Evolutionary conservation across 1,284 basidiomycete genomes (phyloP), one percentile per base, ranked within the genome.

Genomic region (Naganishia albida): DNA sequence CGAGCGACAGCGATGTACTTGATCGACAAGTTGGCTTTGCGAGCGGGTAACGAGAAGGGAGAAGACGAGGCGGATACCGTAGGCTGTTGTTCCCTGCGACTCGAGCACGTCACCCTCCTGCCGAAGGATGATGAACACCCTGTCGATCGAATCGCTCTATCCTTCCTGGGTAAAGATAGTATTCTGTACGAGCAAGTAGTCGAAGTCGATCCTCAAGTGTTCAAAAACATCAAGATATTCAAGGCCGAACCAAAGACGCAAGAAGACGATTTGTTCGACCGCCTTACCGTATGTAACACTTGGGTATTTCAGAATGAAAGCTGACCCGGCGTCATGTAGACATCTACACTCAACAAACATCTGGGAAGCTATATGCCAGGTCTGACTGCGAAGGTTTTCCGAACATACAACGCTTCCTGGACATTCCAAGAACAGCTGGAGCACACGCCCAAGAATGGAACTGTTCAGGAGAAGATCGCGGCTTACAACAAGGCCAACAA

Each of bases 11-110:
- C 93, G 13, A 90, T 97, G 86, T 98, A 98, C 80, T 92, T 98
- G 80, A 97, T 98, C 73, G 93, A 98, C 80, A 86, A 86, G 72
- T 85, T 96, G 30, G 94, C 93, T 26, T 88, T 98, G 76, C 90
- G 93, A 84, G 93, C 93, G 53, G 93, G 93, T 74, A 97, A 97
- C 80, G 94, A 98, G 80, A 98, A 98, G 80, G 93, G 93, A 52
- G 94, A 96, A 73, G 93, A 98, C 70, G 93, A 97, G 79, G 93
- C 93, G 0, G 93, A 98, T 76, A 98, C 93, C 0, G 92, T 97
- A 65, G 93, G 93, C 76, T 97, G 94, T 81, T 98, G 93, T 78
- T 96, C 93, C 16, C 80, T 98, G 57, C 90, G 93, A 26, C 93
- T 88, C 77, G 92, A 97, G 77, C 93, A 98, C 77, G 87, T 98